Percentiles rank a stretch among this genome's conserved stretches.
Evolutionary conservation across 208 protist genomes (phyloP).

Genomic region (Phytomonas sp.): DNA sequence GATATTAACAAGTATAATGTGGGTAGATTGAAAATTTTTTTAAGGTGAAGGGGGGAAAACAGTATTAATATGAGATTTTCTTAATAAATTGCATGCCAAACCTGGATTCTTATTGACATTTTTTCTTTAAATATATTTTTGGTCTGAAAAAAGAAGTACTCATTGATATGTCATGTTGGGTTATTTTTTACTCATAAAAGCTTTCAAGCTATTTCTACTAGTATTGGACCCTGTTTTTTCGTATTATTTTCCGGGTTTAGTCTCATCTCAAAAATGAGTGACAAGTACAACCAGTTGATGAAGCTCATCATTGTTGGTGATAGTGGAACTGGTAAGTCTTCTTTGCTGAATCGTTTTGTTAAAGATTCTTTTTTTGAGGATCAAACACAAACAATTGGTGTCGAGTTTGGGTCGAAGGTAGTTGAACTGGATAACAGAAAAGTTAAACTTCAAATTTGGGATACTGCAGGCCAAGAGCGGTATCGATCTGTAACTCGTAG

Average conservation of each 20-base stretch:
- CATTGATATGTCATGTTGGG: background rate
- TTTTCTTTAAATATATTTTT: background rate
- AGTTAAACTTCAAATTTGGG: conserved; percentile 97
- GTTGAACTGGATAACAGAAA: conserved; percentile 84
- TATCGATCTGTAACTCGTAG: conserved; percentile 96
- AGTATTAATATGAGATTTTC: too few species aligned
- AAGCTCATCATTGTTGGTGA: conserved; percentile 83
- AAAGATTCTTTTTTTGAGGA: conserved; percentile 93
- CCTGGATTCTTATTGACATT: background rate
- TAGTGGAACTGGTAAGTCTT: conserved; percentile 93
- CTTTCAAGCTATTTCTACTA: conserved; percentile 6
- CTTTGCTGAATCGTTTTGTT: conserved; percentile 94
- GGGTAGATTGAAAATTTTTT: too few species aligned
- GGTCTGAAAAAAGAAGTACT: background rate
- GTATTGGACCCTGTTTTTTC: background rate
- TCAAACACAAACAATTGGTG: conserved; percentile 95
- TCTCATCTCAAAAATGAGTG: conserved; percentile 23
- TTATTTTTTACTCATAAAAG: background rate
- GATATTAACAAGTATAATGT: too few species aligned
- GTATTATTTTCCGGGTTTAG: conserved; percentile 4
- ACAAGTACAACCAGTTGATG: conserved; percentile 77
- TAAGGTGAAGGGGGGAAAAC: too few species aligned
- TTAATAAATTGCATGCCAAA: background rate
- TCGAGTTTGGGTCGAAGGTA: conserved; percentile 96
- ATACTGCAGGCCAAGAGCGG: conserved; percentile 96